Evolutionary conservation across 2,329 filamentous ascomycete genomes (phyloP).

Genomic region (Samsoniella hepiali): DNA sequence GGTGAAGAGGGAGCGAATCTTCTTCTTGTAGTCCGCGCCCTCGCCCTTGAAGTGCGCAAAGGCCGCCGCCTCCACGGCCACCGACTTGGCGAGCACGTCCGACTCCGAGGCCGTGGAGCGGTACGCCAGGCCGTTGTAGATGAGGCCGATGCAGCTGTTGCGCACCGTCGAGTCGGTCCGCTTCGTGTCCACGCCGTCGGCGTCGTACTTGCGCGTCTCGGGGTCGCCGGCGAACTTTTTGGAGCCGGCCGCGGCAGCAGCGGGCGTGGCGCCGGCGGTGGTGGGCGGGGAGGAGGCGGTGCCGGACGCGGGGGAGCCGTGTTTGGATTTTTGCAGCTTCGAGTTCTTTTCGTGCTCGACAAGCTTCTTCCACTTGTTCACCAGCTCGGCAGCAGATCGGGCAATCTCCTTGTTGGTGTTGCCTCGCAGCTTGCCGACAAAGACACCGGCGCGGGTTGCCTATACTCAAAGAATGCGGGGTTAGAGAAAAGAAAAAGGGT

Average conservation of each 20-base stretch:
- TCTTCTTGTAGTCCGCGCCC: slow-evolving; percentile 73
- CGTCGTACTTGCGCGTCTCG: slow-evolving; percentile 77
- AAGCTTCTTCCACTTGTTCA: slow-evolving; percentile 80
- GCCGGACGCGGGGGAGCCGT: slow-evolving; percentile 40
- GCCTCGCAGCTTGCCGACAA: slow-evolving; percentile 74
- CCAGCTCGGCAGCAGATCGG: slow-evolving; percentile 73
- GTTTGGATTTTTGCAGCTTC: slow-evolving; percentile 41
- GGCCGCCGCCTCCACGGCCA: slow-evolving; percentile 81
- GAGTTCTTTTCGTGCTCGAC: slow-evolving; percentile 63
- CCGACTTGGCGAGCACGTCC: slow-evolving; percentile 67
- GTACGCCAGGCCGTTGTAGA: slow-evolving; percentile 85
- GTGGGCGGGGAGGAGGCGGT: slow-evolving; percentile 54
- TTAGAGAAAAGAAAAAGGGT: slow-evolving; percentile 8
- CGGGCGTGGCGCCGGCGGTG: slow-evolving; percentile 9
- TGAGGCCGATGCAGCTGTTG: slow-evolving; percentile 81
- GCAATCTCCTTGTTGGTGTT: slow-evolving; percentile 81
- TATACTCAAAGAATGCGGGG: slow-evolving; percentile 28
- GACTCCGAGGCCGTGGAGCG: slow-evolving; percentile 68
- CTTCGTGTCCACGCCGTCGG: slow-evolving; percentile 75
- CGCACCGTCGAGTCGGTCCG: slow-evolving; percentile 71
- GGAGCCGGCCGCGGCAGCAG: slow-evolving; percentile 28
- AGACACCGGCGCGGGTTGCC: slow-evolving; percentile 86
- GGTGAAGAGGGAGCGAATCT: slow-evolving; percentile 88
- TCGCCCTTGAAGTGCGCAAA: slow-evolving; percentile 68
- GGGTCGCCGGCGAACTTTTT: slow-evolving; percentile 60